These are phyloP conservation scores for Elaeagnus macrophylla DNA, from an alignment of 306 rosid genomes.

Conservation along the genomic window DNA sequence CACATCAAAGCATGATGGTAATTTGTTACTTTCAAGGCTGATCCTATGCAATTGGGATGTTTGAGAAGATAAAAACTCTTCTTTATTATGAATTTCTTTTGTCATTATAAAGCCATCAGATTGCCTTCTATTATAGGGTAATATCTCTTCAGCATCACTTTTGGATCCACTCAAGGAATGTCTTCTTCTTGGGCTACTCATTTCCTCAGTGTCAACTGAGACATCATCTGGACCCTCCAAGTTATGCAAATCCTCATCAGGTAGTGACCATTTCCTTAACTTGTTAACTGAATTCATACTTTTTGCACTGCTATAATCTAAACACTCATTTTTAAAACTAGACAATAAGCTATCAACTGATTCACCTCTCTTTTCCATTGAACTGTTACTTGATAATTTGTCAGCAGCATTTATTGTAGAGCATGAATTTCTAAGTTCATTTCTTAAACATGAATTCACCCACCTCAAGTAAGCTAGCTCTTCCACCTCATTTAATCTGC, in stretches of 20 bases:
- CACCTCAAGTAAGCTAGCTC: constrained; percentile 96
- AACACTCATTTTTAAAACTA: constrained; percentile 36
- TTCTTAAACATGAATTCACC: constrained; percentile 90
- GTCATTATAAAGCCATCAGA: constrained; percentile 61
- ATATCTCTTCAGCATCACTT: constrained; percentile 50
- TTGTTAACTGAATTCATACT: constrained; percentile 55
- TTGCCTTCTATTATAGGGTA: constrained; percentile 61
- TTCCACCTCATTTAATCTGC: constrained; percentile 89
- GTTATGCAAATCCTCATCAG: constrained; percentile 46
- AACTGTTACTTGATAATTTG: constrained; percentile 47
- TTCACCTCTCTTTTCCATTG: constrained; percentile 39
- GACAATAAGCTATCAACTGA: constrained; percentile 38
- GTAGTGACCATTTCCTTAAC: constrained; percentile 72
- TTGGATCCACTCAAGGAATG: constrained; percentile 89
- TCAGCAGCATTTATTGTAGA: constrained; percentile 36
- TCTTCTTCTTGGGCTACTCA: constrained; percentile 70
- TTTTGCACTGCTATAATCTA: constrained; percentile 35
- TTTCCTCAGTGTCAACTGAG: constrained; percentile 45
- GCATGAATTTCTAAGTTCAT: constrained; percentile 68
- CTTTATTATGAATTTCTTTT: constrained; percentile 55
- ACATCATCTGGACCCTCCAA: constrained; percentile 44
- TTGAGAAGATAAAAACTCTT: constrained; percentile 35
- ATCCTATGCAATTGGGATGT: constrained; percentile 38
- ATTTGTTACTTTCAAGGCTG: constrained; percentile 48
- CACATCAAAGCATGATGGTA: constrained; percentile 50